Evolutionary conservation across 169 alveolate genomes (phyloP).

Genomic region (Plasmodium ovale): DNA sequence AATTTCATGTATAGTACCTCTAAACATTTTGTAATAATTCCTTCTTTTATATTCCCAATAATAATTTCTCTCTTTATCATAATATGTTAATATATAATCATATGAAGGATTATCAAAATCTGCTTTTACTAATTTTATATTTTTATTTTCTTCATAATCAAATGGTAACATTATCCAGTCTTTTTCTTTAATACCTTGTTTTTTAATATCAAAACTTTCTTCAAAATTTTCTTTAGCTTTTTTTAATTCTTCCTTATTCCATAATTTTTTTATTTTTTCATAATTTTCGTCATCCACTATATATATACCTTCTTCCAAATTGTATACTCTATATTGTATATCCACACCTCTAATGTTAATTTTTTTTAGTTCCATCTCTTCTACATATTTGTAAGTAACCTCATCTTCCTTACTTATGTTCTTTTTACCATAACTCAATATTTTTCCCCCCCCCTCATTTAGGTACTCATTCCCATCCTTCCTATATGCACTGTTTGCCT

Average conservation of each 20-base stretch:
- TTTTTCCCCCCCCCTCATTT: not conserved
- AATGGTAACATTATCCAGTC: constrained; percentile 82
- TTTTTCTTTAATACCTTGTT: constrained; percentile 69
- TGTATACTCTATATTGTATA: constrained; percentile 56
- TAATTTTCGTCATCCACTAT: constrained; percentile 76
- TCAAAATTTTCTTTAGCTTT: constrained; percentile 48
- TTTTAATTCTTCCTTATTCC: constrained; percentile 63
- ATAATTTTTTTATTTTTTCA: constrained; percentile 62
- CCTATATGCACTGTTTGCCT: not conserved
- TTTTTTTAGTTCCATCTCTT: constrained; percentile 72
- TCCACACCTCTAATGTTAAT: constrained; percentile 53
- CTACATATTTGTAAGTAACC: constrained; percentile 67
- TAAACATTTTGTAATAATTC: constrained; percentile 79
- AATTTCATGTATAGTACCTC: constrained; percentile 44
- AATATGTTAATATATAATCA: constrained; percentile 84
- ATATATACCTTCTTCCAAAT: constrained; percentile 79
- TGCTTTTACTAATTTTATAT: constrained; percentile 81
- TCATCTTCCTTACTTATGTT: constrained; percentile 27
- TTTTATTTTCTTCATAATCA: constrained; percentile 78
- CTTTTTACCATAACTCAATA: not conserved
- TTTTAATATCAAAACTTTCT: constrained; percentile 45
- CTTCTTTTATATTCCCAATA: constrained; percentile 77
- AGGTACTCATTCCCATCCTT: constrained; percentile 1
- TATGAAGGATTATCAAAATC: constrained; percentile 82
- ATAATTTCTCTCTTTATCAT: constrained; percentile 84